Evolutionary conservation across 805 yeast species (phyloP), one percentile per base, ranked within the genome.

Genomic region (Pichia pseudocactophila): DNA sequence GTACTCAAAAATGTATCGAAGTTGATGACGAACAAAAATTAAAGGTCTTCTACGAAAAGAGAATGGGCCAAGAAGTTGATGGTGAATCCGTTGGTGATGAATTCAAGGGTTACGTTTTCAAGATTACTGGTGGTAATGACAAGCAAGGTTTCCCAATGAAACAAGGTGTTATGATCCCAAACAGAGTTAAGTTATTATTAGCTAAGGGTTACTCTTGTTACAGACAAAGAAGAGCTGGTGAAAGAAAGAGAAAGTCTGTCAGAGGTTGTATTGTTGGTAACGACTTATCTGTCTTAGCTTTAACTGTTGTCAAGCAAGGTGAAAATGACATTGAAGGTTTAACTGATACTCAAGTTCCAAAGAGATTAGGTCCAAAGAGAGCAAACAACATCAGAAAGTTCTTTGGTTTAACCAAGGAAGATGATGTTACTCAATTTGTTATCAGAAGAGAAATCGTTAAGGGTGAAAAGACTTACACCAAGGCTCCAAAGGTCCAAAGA

Each of bases 81-180:
- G 98, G 97, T 74, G 98, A 92, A 73, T 72, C 87, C 55, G 84
- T 92, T 63, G 95, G 95, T 67, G 97, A 92, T 65, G 98, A 94
- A 77, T 87, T 90, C 90, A 90, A 88, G 75, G 98, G 98, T 67
- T 92, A 92, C 88, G 72, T 87, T 68, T 89, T 92, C 85, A 94
- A 83, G 80, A 89, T 92, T 72, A 74, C 97, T 63, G 98, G 98
- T 70, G 98, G 98, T 82, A 92, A 92, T 84, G 98, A 92, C 79
- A 92, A 92, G 78, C 98, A 92, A 80, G 98, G 98, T 78, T 92
- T 92, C 96, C 97, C 98, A 76, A 92, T 94, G 98, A 92, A 89
- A 76, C 98, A 94, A 77, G 98, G 98, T 83, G 98, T 92, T 57
- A 77, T 92, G 81, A 92, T 87, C 79, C 97, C 98, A 75, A 88